phyloP scores from a whole-genome alignment of 345 rosid species.

The Pugionium cornutum region DNA sequence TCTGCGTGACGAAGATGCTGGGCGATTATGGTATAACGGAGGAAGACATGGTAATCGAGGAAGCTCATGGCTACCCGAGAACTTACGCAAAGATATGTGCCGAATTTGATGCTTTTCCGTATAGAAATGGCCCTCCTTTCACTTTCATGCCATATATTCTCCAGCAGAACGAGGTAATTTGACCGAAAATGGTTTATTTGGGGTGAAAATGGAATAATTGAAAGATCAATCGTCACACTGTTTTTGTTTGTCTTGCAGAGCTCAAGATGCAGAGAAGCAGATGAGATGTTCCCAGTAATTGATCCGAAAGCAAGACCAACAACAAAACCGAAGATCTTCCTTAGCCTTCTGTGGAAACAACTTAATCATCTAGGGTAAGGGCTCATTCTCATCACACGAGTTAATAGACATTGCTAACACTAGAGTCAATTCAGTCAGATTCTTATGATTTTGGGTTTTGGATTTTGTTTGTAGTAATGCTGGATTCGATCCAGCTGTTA shows the following conservation, averaged over 20 bases:
- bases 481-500: slow-evolving; percentile 90
- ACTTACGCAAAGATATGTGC: slow-evolving; percentile 73
- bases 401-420: not conserved
- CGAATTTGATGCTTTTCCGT: slow-evolving; percentile 45
- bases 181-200: not conserved
- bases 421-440: slow-evolving; percentile 5
- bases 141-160: slow-evolving; percentile 61
- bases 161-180: slow-evolving; percentile 60
- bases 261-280: slow-evolving; percentile 52
- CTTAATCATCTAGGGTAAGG: slow-evolving; percentile 83
- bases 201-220: no score
- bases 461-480: slow-evolving; percentile 62
- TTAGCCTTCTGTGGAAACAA: slow-evolving; percentile 87
- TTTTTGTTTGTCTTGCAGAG: slow-evolving; percentile 43
- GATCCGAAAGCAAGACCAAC: slow-evolving; percentile 74
- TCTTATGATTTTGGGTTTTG: not conserved
- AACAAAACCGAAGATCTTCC: slow-evolving; percentile 65
- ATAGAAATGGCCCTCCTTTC: slow-evolving; percentile 71
- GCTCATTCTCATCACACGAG: not conserved
- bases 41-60: slow-evolving; percentile 61
- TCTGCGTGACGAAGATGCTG: slow-evolving; percentile 42
- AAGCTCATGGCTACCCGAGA: slow-evolving; percentile 73
- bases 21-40: slow-evolving; percentile 46
- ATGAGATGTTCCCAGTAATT: slow-evolving; percentile 62
- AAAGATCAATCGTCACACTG: no score